Base-by-base conservation (phyloP, 2,329 filamentous ascomycete species). In the Nectriaceae sp. region DNA sequence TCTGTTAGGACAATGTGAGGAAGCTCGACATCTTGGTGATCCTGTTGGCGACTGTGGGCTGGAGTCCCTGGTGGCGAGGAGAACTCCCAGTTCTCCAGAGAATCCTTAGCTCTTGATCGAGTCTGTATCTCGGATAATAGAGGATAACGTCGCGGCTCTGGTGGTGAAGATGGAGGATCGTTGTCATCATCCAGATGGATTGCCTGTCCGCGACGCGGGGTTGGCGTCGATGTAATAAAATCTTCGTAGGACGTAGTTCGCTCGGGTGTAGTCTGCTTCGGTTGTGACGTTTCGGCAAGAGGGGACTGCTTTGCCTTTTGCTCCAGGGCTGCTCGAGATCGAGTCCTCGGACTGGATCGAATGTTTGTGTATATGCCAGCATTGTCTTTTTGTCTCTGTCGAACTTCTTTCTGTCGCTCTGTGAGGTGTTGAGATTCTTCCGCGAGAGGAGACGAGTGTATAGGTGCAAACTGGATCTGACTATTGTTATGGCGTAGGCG, bases 401-500 rank as follows among this genome's bases (percentile, higher is more conserved):
- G 81, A 36, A 93, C 83, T 60, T 96, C 90, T 60, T 79, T 86
- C 65, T 96, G 90, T 37, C 84, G 81, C 29, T 92, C 88, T 0
- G 90, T 96, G 41, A 96, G 72, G 16, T 85, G 70, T 58, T 94
- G 90, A 1, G 88, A 90, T 47, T 89, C 85, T 3, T 77, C 63
- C 1, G 67, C 70, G 13, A 71, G 68, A 4, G 76, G 70, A 3
- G 78, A 66, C 0, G 85, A 82, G 22, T 81, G 78, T 40, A 93
- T 86, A 0, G 83, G 72, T 3, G 86, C 82, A 61, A 94, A 94
- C 37, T 89, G 79, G 21, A 95, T 79, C 61, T 95, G 90, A 1
- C 90, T 95, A 67, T 95, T 81, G 53, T 96, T 83, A 58, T 96
- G 90, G 26, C 88, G 82, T 21, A 85, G 74, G 50, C 80, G 81